A percentile compares a stretch with the other conserved stretches of the same genome.
Evolutionary conservation across 805 yeast species (phyloP).

Genomic region (Yamadazyma paraphyllophila): DNA sequence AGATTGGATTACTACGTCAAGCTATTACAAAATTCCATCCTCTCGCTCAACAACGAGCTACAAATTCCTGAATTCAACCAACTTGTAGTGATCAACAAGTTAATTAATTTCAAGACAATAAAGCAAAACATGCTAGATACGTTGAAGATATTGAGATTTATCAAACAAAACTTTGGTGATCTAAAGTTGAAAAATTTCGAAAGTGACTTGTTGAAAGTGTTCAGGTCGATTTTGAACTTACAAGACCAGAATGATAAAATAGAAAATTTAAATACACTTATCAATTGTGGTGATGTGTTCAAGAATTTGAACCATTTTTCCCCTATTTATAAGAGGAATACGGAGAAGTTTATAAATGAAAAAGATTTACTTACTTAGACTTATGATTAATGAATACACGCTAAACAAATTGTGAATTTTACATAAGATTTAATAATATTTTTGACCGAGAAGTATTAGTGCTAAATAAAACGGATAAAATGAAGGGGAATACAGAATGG

Average conservation of each 20-base stretch:
- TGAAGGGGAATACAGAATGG: no score
- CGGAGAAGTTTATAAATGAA: constrained; percentile 19
- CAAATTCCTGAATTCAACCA: constrained; percentile 17
- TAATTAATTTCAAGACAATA: constrained; percentile 44
- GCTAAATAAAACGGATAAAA: no score
- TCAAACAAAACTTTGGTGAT: constrained; percentile 10
- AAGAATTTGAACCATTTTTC: constrained; percentile 51
- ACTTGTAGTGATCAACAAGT: constrained; percentile 21
- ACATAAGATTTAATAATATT: no score
- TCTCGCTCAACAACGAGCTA: constrained; percentile 52
- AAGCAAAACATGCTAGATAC: constrained; percentile 48
- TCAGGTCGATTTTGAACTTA: constrained; percentile 9
- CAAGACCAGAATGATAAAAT: constrained; percentile 35
- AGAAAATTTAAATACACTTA: constrained; percentile 45
- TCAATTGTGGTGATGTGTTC: constrained; percentile 51
- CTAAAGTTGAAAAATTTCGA: constrained; percentile 9
- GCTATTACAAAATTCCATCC: constrained; percentile 55
- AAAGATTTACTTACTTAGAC: constrained; percentile 1
- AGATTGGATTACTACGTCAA: constrained; percentile 67
- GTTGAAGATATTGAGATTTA: constrained; percentile 45
- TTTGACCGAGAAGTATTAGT: no score
- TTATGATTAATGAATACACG: neutral
- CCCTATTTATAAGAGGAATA: constrained; percentile 49
- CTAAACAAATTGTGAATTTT: no score
- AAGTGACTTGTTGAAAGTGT: constrained; percentile 7